A percentile compares a stretch with the other conserved stretches of the same genome.
Conservation (phyloP, 148 eudicot genomes). For the Rhododendron ovatum region DNA sequence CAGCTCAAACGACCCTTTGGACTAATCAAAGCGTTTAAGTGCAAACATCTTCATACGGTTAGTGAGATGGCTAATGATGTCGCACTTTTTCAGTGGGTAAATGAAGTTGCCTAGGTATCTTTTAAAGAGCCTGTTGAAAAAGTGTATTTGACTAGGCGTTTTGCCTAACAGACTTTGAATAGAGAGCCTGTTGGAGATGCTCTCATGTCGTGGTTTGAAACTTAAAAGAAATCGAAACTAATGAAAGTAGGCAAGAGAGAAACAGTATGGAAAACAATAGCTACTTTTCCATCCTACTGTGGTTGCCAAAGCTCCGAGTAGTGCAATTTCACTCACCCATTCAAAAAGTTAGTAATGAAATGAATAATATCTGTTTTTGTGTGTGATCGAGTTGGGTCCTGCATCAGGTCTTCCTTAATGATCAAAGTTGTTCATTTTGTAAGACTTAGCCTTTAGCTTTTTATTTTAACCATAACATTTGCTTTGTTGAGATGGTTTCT, state of each 20-base stretch:
- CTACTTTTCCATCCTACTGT: too few relatives aligned
- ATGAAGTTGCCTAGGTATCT: background rate
- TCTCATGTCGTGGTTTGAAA: too few relatives aligned
- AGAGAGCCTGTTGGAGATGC: background rate
- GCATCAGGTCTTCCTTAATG: background rate
- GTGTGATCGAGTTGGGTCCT: background rate
- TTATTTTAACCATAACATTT: background rate
- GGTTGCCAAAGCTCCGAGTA: too few relatives aligned
- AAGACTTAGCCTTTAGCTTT: background rate
- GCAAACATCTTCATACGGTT: background rate
- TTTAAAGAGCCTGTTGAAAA: background rate
- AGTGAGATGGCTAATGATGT: background rate
- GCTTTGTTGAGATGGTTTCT: background rate
- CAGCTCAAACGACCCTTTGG: background rate
- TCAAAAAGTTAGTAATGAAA: too few relatives aligned
- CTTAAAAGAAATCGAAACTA: too few relatives aligned
- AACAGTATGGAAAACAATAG: too few relatives aligned
- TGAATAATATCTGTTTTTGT: background rate
- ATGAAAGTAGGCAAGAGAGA: too few relatives aligned
- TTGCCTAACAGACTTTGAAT: background rate
- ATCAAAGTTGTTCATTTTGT: background rate
- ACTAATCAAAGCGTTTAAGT: background rate
- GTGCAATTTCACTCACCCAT: too few relatives aligned
- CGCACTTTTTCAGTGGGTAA: background rate
- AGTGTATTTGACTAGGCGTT: background rate